These are phyloP conservation scores for Trifolium repens DNA, from an alignment of 306 rosid species.

Conservation along the genomic window DNA sequence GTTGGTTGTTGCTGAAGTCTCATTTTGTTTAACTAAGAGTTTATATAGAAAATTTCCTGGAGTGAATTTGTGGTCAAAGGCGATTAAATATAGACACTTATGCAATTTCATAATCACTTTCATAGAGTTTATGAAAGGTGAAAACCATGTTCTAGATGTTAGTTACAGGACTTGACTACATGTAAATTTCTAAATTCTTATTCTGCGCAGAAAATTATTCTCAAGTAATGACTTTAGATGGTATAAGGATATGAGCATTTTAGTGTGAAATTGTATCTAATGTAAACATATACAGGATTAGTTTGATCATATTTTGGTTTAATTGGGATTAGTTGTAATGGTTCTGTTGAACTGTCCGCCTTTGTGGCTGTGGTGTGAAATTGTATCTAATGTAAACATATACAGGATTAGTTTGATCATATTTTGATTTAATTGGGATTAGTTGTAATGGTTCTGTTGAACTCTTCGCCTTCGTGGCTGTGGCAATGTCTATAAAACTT, in stretches of 20 bases:
- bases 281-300: background rate
- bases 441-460: background rate
- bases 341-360: background rate
- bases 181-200: background rate
- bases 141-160: background rate
- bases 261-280: background rate
- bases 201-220: background rate
- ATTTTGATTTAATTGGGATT: slow-evolving; percentile 13
- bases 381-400: slow-evolving; percentile 4
- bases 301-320: background rate
- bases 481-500: slow-evolving; percentile 6
- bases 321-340: slow-evolving; percentile 7
- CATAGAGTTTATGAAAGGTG: slow-evolving; percentile 2
- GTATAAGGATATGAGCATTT: background rate
- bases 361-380: slow-evolving; percentile 3
- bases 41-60: background rate
- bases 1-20: slow-evolving; percentile 5
- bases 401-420: background rate
- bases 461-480: slow-evolving; percentile 7
- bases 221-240: background rate
- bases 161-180: background rate
- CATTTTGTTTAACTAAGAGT: background rate
- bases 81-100: background rate
- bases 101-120: background rate
- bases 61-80: background rate